phyloP scores from a whole-genome alignment of 805 yeast species.

The Starmera pachycereana region DNA sequence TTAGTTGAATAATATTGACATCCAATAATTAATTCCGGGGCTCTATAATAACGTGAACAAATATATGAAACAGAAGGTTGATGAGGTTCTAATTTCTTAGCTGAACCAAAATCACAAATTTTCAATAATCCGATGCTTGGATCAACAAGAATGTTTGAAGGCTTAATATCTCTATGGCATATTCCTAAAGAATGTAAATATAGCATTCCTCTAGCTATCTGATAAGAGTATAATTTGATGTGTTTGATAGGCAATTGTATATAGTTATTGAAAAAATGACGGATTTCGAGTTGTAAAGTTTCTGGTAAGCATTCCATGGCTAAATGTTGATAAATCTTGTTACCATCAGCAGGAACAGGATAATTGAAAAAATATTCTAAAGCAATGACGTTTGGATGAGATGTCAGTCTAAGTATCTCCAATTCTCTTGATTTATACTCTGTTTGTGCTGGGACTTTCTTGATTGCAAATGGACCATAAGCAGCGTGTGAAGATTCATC shows the following conservation, averaged over 20 bases:
- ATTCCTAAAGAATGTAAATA: conserved; percentile 73
- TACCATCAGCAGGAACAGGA: conserved; percentile 46
- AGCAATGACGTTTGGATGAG: conserved; percentile 71
- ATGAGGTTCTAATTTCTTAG: conserved; percentile 64
- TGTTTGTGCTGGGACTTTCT: conserved; percentile 79
- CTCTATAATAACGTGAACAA: conserved; percentile 91
- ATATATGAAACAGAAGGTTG: conserved; percentile 92
- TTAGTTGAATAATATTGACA: conserved; percentile 79
- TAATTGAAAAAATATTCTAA: conserved; percentile 65
- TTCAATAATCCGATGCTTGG: conserved; percentile 57
- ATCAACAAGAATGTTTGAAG: conserved; percentile 70
- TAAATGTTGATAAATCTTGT: conserved; percentile 60
- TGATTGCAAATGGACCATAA: conserved; percentile 79
- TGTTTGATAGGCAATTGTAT: conserved; percentile 60
- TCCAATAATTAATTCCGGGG: conserved; percentile 94
- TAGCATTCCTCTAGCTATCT: conserved; percentile 74
- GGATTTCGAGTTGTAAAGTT: conserved; percentile 66
- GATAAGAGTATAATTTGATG: conserved; percentile 68
- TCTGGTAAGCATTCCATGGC: conserved; percentile 87
- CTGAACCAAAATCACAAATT: conserved; percentile 81
- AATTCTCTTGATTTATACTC: conserved; percentile 78
- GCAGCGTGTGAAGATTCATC: conserved; percentile 29
- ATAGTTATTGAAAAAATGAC: conserved; percentile 51
- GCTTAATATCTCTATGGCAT: conserved; percentile 79
- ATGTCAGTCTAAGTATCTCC: conserved; percentile 62